Conservation (phyloP, 1,284 basidiomycete species). For the Cryptococcus maquisensis region DNA sequence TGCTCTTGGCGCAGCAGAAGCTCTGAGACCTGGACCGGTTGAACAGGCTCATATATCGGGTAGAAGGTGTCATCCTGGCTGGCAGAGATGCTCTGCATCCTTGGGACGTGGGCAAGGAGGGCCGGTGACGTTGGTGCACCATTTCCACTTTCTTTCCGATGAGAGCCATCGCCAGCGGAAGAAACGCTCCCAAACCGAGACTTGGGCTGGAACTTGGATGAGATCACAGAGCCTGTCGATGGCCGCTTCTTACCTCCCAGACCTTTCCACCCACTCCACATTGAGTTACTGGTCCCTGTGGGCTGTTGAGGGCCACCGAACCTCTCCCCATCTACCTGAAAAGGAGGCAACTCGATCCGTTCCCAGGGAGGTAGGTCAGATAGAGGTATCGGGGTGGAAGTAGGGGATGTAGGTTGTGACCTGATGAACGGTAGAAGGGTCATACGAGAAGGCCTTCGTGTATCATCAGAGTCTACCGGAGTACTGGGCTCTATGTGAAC, state of each 20-base stretch:
- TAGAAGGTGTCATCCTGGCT: not conserved
- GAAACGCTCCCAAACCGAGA: conserved; percentile 3
- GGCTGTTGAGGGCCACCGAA: conserved; percentile 29
- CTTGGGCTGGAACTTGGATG: not conserved
- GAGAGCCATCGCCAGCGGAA: not conserved
- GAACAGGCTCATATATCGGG: not conserved
- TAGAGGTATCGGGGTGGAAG: not conserved
- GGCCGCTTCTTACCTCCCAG: conserved; percentile 25
- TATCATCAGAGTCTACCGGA: too few species aligned
- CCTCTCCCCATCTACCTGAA: conserved; percentile 45
- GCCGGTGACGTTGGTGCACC: not conserved
- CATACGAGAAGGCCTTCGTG: too few species aligned
- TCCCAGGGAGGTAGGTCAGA: conserved; percentile 48
- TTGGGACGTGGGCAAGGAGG: not conserved
- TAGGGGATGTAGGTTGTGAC: not conserved
- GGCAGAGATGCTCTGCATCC: not conserved
- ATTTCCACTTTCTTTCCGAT: not conserved
- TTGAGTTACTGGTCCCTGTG: conserved; percentile 2
- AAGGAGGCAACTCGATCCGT: conserved; percentile 43
- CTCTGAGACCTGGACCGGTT: not conserved
- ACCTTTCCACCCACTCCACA: conserved; percentile 40
- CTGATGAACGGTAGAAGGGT: too few species aligned
- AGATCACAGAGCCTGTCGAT: conserved; percentile 11
- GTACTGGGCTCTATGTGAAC: too few species aligned
- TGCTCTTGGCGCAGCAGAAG: not conserved